Evolutionary conservation across 2,329 filamentous ascomycete genomes (phyloP).

Genomic region (Arthrobotrys iridis): DNA sequence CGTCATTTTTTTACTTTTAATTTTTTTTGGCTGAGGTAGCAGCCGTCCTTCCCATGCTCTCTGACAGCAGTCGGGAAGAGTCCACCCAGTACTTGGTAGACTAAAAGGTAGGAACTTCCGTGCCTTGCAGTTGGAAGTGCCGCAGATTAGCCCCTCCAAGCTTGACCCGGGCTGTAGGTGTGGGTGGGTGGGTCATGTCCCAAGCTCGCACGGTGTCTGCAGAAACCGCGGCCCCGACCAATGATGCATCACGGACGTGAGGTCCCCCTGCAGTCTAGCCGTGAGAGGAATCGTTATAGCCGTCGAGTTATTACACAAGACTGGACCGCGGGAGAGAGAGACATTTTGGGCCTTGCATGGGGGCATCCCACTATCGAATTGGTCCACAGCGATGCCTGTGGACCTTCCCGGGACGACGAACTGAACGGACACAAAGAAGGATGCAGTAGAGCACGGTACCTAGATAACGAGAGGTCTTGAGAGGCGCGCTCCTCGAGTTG

Average conservation of each 20-base stretch:
- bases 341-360: slow-evolving; percentile 26
- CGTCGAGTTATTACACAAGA: slow-evolving; percentile 42
- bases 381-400: slow-evolving; percentile 17
- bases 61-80: slow-evolving; percentile 13
- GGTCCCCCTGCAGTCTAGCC: slow-evolving; percentile 23
- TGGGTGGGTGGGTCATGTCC: slow-evolving; percentile 33
- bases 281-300: slow-evolving; percentile 44
- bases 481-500: slow-evolving; percentile 49
- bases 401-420: slow-evolving; percentile 10
- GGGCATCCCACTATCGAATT: slow-evolving; percentile 22
- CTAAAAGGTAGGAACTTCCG: slow-evolving; percentile 29
- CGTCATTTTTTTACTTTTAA: background rate
- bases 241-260: slow-evolving; percentile 27
- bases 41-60: slow-evolving; percentile 12
- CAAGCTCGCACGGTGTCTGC: slow-evolving; percentile 31
- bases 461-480: slow-evolving; percentile 25
- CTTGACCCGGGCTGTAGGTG: slow-evolving; percentile 19
- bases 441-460: background rate
- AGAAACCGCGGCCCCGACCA: slow-evolving; percentile 45
- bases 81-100: slow-evolving; percentile 12
- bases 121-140: slow-evolving; percentile 43
- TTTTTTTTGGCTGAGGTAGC: background rate
- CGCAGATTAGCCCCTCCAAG: slow-evolving; percentile 35
- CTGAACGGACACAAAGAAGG: no score
- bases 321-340: slow-evolving; percentile 4